phyloP scores from a whole-genome alignment of 2,329 filamentous ascomycete species.

The Elsinoe ampelina region DNA sequence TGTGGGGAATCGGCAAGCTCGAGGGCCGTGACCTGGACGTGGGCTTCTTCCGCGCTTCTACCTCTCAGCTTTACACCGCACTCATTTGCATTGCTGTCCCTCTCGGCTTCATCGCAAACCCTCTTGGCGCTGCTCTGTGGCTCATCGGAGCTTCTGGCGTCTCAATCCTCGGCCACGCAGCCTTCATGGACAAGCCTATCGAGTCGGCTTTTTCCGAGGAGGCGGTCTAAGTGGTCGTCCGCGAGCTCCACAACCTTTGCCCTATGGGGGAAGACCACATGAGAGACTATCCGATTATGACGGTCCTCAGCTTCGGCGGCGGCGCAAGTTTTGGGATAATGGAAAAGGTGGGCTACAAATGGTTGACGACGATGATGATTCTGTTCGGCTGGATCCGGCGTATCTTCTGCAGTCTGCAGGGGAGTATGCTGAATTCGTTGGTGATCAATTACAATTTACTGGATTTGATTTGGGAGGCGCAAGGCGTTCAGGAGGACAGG shows the following conservation, averaged over 20 bases:
- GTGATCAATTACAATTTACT: constrained; percentile 41
- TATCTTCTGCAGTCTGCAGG: constrained; percentile 23
- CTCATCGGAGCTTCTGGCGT: constrained; percentile 91
- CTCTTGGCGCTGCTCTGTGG: constrained; percentile 81
- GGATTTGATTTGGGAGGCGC: constrained; percentile 37
- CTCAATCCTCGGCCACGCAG: constrained; percentile 86
- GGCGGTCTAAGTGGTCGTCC: constrained; percentile 99
- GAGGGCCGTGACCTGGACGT: constrained; percentile 81
- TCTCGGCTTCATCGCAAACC: constrained; percentile 74
- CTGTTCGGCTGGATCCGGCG: constrained; percentile 34
- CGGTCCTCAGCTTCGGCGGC: constrained; percentile 4
- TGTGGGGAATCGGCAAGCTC: constrained; percentile 87
- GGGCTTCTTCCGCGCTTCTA: constrained; percentile 70
- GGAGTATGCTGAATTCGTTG: constrained; percentile 27
- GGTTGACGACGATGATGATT: constrained; percentile 37
- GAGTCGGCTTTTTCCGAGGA: constrained; percentile 99
- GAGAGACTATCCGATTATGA: constrained; percentile 37
- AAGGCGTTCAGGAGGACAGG: constrained; percentile 33
- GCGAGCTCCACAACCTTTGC: constrained; percentile 89
- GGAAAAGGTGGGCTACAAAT: constrained; percentile 22
- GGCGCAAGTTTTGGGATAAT: constrained; percentile 11
- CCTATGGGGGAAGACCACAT: constrained; percentile 97
- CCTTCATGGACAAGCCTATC: constrained; percentile 96
- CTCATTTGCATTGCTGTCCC: constrained; percentile 77
- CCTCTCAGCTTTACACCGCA: constrained; percentile 88